phyloP scores from a whole-genome alignment of 768 basidiomycete species.

The Tephrocybe rancida region DNA sequence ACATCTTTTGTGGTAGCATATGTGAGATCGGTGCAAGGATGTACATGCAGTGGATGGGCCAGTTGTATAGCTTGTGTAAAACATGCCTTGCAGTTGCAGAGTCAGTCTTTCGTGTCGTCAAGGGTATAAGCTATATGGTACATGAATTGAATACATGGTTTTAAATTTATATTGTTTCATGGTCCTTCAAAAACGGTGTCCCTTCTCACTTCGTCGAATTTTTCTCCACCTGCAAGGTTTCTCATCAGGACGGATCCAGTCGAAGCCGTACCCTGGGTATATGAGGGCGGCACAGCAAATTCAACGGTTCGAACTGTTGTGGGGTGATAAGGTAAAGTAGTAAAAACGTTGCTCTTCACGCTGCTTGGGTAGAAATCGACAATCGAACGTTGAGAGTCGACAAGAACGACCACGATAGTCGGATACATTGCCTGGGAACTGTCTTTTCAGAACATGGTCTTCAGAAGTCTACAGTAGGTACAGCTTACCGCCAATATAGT shows the following conservation, averaged over 20 bases:
- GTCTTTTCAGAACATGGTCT: neutral
- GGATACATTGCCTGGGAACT: constrained; percentile 1
- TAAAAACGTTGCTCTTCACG: neutral
- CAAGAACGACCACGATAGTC: neutral
- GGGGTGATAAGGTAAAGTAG: neutral
- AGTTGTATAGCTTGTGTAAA: no score
- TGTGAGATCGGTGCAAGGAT: no score
- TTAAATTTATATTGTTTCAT: no score
- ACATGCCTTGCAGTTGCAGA: no score
- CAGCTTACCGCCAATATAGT: neutral
- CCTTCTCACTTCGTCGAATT: neutral
- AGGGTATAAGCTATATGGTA: no score
- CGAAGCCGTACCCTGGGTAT: neutral
- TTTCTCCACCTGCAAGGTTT: neutral
- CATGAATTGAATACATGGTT: no score
- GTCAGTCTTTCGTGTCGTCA: no score
- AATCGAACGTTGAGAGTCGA: neutral
- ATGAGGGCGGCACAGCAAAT: neutral
- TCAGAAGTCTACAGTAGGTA: no score
- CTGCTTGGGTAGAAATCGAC: neutral
- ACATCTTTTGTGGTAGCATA: no score
- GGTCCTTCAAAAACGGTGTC: neutral
- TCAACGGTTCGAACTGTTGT: neutral
- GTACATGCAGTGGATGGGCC: no score
- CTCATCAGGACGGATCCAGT: neutral